These are phyloP conservation scores for Aspergillus carlsbadensis DNA, from an alignment of 495 filamentous ascomycete species.

Conservation along the genomic window DNA sequence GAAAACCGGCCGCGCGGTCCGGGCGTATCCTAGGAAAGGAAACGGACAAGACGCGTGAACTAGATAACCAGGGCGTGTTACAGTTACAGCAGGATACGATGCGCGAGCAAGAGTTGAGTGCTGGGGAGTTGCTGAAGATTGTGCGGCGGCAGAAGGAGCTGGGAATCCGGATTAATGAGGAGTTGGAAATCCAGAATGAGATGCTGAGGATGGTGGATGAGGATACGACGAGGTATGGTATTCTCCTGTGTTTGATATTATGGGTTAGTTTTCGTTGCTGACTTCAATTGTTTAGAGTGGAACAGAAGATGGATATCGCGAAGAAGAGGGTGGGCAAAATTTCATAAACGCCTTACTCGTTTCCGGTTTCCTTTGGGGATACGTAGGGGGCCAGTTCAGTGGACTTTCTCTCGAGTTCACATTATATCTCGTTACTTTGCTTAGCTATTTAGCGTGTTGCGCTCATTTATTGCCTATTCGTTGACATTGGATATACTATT, in stretches of 20 bases:
- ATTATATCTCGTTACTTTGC: not conserved
- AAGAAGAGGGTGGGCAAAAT: constrained; percentile 82
- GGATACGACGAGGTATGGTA: constrained; percentile 63
- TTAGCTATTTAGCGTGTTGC: not conserved
- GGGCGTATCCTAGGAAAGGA: constrained; percentile 84
- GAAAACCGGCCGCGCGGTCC: constrained; percentile 32
- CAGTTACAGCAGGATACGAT: constrained; percentile 83
- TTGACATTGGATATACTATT: too few relatives aligned
- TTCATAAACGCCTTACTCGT: constrained; percentile 36
- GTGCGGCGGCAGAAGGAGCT: constrained; percentile 82
- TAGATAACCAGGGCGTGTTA: constrained; percentile 87
- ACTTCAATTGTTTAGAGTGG: constrained; percentile 44
- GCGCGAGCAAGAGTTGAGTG: constrained; percentile 78
- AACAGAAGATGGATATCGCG: constrained; percentile 75
- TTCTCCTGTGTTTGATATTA: not conserved
- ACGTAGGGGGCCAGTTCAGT: not conserved
- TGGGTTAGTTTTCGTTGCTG: constrained; percentile 15
- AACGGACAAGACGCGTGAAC: constrained; percentile 80
- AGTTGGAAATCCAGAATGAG: constrained; percentile 80
- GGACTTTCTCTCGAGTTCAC: not conserved
- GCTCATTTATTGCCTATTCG: not conserved
- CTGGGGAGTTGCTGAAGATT: constrained; percentile 72
- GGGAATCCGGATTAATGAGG: constrained; percentile 79
- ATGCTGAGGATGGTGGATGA: constrained; percentile 74
- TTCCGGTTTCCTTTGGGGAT: not conserved